These are phyloP conservation scores for Phytophthora pisi DNA, from an alignment of 352 stramenopile genomes.

Conservation along the genomic window DNA sequence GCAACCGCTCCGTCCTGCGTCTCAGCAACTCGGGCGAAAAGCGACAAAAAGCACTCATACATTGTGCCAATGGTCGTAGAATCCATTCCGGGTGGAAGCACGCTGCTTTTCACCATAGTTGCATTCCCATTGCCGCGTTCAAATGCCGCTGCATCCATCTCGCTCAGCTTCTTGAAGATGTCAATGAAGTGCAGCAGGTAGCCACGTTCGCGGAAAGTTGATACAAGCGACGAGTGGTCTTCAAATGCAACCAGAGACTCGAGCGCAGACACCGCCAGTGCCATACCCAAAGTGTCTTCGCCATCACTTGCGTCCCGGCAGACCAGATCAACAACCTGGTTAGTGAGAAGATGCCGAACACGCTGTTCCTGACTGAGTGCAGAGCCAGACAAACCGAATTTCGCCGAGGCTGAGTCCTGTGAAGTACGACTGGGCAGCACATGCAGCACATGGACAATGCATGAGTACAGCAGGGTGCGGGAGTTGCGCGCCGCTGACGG, in stretches of 20 bases:
- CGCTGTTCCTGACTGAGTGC: conserved; percentile 33
- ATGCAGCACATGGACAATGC: conserved; percentile 73
- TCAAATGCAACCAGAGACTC: conserved; percentile 72
- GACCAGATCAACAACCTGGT: conserved; percentile 71
- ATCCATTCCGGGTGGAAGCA: conserved; percentile 57
- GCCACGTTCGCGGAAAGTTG: conserved; percentile 71
- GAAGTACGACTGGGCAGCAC: conserved; percentile 32
- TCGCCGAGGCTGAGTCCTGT: conserved; percentile 22
- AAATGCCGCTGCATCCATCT: conserved; percentile 65
- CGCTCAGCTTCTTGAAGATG: conserved; percentile 73
- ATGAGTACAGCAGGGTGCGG: conserved; percentile 79
- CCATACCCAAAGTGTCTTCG: conserved; percentile 82
- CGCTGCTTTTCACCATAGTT: conserved; percentile 47
- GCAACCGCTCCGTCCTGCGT: conserved; percentile 69
- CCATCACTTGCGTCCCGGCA: conserved; percentile 81
- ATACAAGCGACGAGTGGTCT: conserved; percentile 49
- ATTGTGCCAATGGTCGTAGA: conserved; percentile 75
- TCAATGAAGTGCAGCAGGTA: conserved; percentile 85
- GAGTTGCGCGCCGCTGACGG: conserved; percentile 75
- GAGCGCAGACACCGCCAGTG: conserved; percentile 72
- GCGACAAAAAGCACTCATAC: conserved; percentile 84
- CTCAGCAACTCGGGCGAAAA: conserved; percentile 69
- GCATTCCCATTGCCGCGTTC: conserved; percentile 46
- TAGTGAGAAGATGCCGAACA: conserved; percentile 46
- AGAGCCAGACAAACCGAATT: conserved; percentile 19